Base-by-base conservation (phyloP, 306 rosid genomes). In the Potentilla sterilis region DNA sequence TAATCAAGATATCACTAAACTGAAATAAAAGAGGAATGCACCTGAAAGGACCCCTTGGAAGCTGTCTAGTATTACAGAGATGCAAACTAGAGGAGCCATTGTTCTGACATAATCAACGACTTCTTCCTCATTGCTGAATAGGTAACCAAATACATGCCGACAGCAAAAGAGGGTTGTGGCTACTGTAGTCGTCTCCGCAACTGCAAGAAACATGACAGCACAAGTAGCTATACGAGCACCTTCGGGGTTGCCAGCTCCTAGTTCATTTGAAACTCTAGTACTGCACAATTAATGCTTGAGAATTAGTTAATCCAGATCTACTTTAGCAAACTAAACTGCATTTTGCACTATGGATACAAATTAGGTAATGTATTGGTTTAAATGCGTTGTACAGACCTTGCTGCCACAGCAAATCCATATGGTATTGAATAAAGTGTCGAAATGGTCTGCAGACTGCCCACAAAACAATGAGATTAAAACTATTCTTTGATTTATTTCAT, bases 211-310 rank as follows among this genome's bases (percentile, higher is more conserved):
- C 72, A 85, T 75, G 5, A 77, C 84, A 40, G 87, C 95, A 21
- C 73, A 38, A 35, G 89, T 83, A 67, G 85, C 85, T 19, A 83
- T 34, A 4, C 83, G 88, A 44, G 91, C 92, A 57, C 79, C 86
- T 42, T 70, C 69, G 40, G 90, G 86, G 79, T 85, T 86, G 58
- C 93, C 91, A 13, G 96, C 89, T 79, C 95, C 91, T 76, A 91
- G 69, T 83, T 91, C 97, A 85, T 89, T 91, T 67, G 95, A 86
- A 67, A 91, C 86, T 72, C 97, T 85, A 46, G 90, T 89, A 77
- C 97, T 89, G 66, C 32, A 58, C 28, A 28, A 28, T 28, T n/a
- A 63, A 3, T 3, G 5, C 4, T 41, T 37, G 40, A 2, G 66
- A 73, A 28, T 49, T 5, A 15, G 54, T 49, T 49, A 1, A 49